phyloP scores from a whole-genome alignment of 139 green algal genomes.

The Ettlia oleoabundans region DNA sequence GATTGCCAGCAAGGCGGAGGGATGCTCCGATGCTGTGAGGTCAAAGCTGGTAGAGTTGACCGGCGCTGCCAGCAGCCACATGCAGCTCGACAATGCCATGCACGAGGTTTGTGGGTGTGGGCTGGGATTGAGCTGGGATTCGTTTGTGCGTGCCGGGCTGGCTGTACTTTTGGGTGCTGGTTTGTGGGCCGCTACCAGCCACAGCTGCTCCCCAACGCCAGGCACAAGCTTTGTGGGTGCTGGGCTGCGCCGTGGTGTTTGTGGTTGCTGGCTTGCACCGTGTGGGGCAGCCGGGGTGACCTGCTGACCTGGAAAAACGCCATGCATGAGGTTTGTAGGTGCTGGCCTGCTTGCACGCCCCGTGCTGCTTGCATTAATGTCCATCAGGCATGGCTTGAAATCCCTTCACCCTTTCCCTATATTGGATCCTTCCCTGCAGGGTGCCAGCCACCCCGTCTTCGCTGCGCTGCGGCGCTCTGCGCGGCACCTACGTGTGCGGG shows the following conservation, averaged over 20 bases:
- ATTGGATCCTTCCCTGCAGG: neutral
- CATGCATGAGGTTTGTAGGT: too few relatives aligned
- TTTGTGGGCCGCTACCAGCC: too few relatives aligned
- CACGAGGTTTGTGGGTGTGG: neutral
- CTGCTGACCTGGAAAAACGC: too few relatives aligned
- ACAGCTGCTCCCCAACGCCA: too few relatives aligned
- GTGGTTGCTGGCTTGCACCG: too few relatives aligned
- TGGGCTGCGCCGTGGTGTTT: too few relatives aligned
- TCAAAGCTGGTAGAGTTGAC: neutral
- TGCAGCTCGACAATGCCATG: neutral
- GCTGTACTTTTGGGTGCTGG: neutral
- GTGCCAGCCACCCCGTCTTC: slow-evolving; percentile 10
- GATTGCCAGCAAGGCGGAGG: neutral
- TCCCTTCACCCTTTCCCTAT: neutral
- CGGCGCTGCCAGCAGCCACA: neutral
- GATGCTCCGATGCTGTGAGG: neutral
- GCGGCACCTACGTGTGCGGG: neutral
- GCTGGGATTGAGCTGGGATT: neutral
- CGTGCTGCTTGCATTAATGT: too few relatives aligned
- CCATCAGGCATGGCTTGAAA: neutral
- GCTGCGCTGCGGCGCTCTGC: neutral
- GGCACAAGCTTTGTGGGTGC: too few relatives aligned
- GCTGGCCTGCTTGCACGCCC: too few relatives aligned
- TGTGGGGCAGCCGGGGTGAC: too few relatives aligned
- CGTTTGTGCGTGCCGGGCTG: neutral